Conservation (phyloP, 768 basidiomycete genomes). For the Termitomyces sp. region DNA sequence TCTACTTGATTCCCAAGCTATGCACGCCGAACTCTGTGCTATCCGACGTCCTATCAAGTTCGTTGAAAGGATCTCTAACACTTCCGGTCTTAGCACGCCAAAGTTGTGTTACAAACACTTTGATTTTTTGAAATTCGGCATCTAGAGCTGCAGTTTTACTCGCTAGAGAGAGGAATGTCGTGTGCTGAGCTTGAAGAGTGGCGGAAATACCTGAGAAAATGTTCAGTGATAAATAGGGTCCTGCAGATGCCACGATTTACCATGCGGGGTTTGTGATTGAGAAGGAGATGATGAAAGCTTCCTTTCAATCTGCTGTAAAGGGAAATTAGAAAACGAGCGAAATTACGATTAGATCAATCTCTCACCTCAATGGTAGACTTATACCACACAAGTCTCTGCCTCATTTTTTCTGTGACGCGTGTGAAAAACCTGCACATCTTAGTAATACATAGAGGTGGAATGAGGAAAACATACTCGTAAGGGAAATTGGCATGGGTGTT, state of each 20-base stretch:
- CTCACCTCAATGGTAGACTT: conserved; percentile 74
- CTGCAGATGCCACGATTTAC: conserved; percentile 26
- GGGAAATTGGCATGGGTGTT: conserved; percentile 82
- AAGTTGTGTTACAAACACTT: conserved; percentile 65
- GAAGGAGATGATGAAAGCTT: conserved; percentile 64
- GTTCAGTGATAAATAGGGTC: background rate
- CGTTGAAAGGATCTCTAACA: conserved; percentile 76
- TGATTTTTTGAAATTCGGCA: conserved; percentile 71
- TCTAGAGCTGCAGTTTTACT: conserved; percentile 71
- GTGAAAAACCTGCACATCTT: conserved; percentile 54
- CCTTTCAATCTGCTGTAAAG: conserved; percentile 70
- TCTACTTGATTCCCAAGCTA: conserved; percentile 34
- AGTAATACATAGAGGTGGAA: background rate
- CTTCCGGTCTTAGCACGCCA: conserved; percentile 81
- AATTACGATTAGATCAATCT: background rate
- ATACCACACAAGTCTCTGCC: conserved; percentile 69
- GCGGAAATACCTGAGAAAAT: conserved; percentile 48
- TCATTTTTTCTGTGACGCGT: conserved; percentile 67
- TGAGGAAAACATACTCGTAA: conserved; percentile 49
- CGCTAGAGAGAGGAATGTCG: conserved; percentile 71
- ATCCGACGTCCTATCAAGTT: conserved; percentile 26
- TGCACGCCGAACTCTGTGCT: conserved; percentile 35
- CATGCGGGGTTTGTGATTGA: conserved; percentile 72
- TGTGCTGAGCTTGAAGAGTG: conserved; percentile 76
- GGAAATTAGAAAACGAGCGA: background rate